A percentile compares a stretch with the other conserved stretches of the same genome.
Conservation (phyloP, 495 filamentous ascomycete genomes). For the Penicillium chermesinum region DNA sequence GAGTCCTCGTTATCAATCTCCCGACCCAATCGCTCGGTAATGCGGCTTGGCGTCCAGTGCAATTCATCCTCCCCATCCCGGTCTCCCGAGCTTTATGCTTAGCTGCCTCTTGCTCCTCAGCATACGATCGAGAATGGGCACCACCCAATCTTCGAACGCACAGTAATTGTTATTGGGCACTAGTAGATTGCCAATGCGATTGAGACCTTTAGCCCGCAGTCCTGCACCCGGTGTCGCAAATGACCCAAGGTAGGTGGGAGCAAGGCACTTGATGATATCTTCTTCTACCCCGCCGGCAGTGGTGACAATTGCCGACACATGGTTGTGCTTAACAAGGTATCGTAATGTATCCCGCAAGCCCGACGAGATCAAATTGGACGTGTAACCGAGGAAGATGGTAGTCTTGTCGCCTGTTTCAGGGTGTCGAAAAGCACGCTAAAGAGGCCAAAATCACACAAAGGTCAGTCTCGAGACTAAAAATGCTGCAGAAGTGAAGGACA, state of each 20-base stretch:
- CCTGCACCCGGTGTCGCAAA: conserved; percentile 70
- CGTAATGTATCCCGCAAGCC: conserved; percentile 87
- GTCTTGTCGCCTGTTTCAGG: conserved; percentile 66
- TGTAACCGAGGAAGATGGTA: conserved; percentile 96
- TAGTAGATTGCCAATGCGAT: conserved; percentile 93
- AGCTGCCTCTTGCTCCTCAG: conserved; percentile 85
- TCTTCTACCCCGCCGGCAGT: conserved; percentile 97
- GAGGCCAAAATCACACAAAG: neutral
- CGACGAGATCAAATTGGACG: conserved; percentile 93
- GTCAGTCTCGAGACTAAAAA: neutral
- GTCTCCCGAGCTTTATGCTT: conserved; percentile 39
- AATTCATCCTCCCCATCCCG: conserved; percentile 61
- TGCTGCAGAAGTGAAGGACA: neutral
- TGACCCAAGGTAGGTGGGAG: conserved; percentile 82
- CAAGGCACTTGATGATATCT: conserved; percentile 96
- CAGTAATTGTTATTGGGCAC: conserved; percentile 97
- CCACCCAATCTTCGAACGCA: conserved; percentile 93
- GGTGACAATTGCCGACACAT: conserved; percentile 88
- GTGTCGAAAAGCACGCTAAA: conserved; percentile 68
- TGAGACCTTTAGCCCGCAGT: conserved; percentile 77
- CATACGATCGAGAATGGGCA: conserved; percentile 87
- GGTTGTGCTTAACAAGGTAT: conserved; percentile 84
- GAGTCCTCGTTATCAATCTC: conserved; percentile 88
- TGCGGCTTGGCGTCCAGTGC: conserved; percentile 84
- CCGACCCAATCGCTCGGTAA: conserved; percentile 79